A percentile compares a stretch with the other conserved stretches of the same genome.
phyloP scores from a whole-genome alignment of 1,139 yeast genomes.

The Pichia sp. region DNA sequence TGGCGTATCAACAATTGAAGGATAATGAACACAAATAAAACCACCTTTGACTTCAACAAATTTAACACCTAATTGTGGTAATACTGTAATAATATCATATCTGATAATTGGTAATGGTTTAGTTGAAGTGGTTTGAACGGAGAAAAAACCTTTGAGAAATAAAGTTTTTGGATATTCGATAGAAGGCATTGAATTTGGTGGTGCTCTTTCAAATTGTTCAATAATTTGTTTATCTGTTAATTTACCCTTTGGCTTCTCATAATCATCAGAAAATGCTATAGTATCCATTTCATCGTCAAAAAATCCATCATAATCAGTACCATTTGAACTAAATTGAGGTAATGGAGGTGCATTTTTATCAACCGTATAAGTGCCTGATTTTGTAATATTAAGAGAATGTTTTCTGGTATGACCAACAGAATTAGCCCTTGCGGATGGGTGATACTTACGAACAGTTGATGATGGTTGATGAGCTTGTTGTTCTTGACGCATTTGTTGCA shows the following conservation, averaged over 20 bases:
- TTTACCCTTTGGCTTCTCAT: constrained; percentile 26
- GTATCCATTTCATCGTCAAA: constrained; percentile 57
- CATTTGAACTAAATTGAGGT: constrained; percentile 33
- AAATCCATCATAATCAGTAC: constrained; percentile 39
- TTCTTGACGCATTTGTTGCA: constrained; percentile 1
- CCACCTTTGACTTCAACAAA: constrained; percentile 94
- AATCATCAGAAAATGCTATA: constrained; percentile 22
- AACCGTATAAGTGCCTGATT: constrained; percentile 29
- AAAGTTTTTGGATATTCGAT: constrained; percentile 89
- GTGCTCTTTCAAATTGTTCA: constrained; percentile 63
- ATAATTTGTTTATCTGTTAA: constrained; percentile 60
- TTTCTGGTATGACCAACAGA: constrained; percentile 78
- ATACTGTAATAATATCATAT: constrained; percentile 72
- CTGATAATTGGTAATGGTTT: constrained; percentile 87
- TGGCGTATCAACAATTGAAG: constrained; percentile 33
- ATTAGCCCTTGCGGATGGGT: constrained; percentile 86
- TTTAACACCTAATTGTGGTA: constrained; percentile 71
- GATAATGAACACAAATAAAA: constrained; percentile 73
- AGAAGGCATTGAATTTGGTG: constrained; percentile 82
- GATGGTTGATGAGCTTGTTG: not conserved
- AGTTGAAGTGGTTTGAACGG: constrained; percentile 93
- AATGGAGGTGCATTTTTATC: constrained; percentile 41
- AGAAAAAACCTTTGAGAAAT: constrained; percentile 88
- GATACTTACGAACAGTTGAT: constrained; percentile 37
- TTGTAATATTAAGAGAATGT: constrained; percentile 41